Percentiles rank a stretch among this genome's conserved stretches.
These are phyloP conservation scores for Echium plantagineum DNA, from an alignment of 257 asterid species.

Conservation along the genomic window DNA sequence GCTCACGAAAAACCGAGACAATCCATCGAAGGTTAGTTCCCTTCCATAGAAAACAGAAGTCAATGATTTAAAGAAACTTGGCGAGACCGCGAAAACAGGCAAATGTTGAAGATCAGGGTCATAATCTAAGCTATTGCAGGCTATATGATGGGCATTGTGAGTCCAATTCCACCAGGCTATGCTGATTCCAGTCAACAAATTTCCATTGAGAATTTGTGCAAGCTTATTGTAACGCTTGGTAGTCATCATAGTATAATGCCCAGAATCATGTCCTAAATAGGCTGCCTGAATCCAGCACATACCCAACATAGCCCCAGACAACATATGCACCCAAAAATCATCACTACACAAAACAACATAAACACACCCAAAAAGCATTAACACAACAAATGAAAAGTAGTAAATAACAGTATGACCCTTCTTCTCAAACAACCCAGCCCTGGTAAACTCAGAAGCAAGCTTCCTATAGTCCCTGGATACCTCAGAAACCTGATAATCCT, in stretches of 20 bases:
- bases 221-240: conserved; percentile 35
- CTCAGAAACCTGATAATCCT: conserved; percentile 30
- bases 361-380: conserved; percentile 14
- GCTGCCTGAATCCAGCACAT: conserved; percentile 37
- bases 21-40: conserved; percentile 43
- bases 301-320: conserved; percentile 28
- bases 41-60: conserved; percentile 55
- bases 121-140: conserved; percentile 73
- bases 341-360: conserved; percentile 25
- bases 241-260: conserved; percentile 69
- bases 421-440: conserved; percentile 30
- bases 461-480: conserved; percentile 30
- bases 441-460: conserved; percentile 18
- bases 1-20: conserved; percentile 52
- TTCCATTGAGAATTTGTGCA: conserved; percentile 59
- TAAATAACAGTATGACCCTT: conserved; percentile 35
- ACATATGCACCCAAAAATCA: conserved; percentile 19
- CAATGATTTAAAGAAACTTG: conserved; percentile 31
- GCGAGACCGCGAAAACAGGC: conserved; percentile 67
- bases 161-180: conserved; percentile 99
- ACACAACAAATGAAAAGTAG: conserved; percentile 7
- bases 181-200: conserved; percentile 83
- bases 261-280: conserved; percentile 84
- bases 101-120: conserved; percentile 91
- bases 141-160: conserved; percentile 71